phyloP scores from a whole-genome alignment of 441 rosid genomes.

The Biscutella auriculata region DNA sequence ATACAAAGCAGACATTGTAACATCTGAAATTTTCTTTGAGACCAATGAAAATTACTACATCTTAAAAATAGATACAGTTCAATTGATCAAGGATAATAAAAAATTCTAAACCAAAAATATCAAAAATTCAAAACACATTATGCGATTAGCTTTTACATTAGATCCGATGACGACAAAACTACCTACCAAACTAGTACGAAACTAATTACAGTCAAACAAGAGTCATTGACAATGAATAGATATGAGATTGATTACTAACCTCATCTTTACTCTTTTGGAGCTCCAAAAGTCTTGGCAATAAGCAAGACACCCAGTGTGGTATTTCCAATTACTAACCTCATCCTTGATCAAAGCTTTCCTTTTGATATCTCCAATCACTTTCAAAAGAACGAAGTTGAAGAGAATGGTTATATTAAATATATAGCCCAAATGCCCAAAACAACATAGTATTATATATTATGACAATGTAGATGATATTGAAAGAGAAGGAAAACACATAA shows the following conservation, averaged over 20 bases:
- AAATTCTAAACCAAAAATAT: too few species aligned
- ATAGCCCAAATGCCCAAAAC: too few species aligned
- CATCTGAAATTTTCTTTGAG: too few species aligned
- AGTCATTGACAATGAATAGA: not conserved
- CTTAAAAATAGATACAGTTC: too few species aligned
- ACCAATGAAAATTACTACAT: too few species aligned
- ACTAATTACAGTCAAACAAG: too few species aligned
- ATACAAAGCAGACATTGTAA: too few species aligned
- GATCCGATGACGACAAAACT: too few species aligned
- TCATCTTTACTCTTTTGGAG: conserved; percentile 61
- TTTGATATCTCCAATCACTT: conserved; percentile 89
- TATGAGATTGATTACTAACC: conserved; percentile 28
- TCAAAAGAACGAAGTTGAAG: not conserved
- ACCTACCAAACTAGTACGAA: too few species aligned
- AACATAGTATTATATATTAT: not conserved
- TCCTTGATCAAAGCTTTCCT: conserved; percentile 86
- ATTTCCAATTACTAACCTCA: conserved; percentile 66
- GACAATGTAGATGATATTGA: not conserved
- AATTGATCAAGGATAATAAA: too few species aligned
- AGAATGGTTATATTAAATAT: not conserved
- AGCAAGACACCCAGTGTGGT: conserved; percentile 68
- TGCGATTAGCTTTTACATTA: too few species aligned
- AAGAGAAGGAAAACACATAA: not conserved
- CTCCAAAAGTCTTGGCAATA: conserved; percentile 67
- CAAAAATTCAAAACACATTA: too few species aligned